A percentile compares a stretch with the other conserved stretches of the same genome.
phyloP scores from a whole-genome alignment of 768 basidiomycete species.

The Kwoniella botswanensis region DNA sequence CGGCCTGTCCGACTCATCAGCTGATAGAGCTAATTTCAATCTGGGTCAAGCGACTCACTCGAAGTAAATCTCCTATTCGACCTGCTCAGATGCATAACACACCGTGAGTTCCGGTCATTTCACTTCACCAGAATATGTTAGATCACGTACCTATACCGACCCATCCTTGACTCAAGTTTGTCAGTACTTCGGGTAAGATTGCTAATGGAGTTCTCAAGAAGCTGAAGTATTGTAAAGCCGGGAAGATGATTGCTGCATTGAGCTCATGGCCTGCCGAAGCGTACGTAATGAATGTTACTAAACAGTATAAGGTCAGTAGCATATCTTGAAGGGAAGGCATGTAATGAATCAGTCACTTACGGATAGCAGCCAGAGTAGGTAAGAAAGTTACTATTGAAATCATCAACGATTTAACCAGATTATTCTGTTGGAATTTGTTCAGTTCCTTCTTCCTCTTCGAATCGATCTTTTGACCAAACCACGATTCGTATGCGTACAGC shows the following conservation, averaged over 20 bases:
- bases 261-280: constrained; percentile 62
- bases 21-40: no score
- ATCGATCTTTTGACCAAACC: constrained; percentile 42
- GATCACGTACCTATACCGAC: no score
- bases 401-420: constrained; percentile 42
- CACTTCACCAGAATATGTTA: no score
- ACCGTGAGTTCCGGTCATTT: no score
- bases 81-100: no score
- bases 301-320: no score
- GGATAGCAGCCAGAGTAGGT: constrained; percentile 63
- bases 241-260: constrained; percentile 65
- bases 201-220: constrained; percentile 45
- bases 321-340: background rate
- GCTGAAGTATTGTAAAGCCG: constrained; percentile 67
- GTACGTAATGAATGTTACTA: constrained; percentile 4
- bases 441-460: constrained; percentile 44
- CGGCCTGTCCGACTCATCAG: background rate
- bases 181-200: no score
- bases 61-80: no score
- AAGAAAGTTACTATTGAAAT: constrained; percentile 59
- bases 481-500: constrained; percentile 66
- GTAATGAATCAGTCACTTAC: background rate
- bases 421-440: constrained; percentile 38
- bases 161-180: background rate
- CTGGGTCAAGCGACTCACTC: no score